These are phyloP conservation scores for Penicillium sp. DNA, from an alignment of 2,329 filamentous ascomycete species.

Conservation along the genomic window DNA sequence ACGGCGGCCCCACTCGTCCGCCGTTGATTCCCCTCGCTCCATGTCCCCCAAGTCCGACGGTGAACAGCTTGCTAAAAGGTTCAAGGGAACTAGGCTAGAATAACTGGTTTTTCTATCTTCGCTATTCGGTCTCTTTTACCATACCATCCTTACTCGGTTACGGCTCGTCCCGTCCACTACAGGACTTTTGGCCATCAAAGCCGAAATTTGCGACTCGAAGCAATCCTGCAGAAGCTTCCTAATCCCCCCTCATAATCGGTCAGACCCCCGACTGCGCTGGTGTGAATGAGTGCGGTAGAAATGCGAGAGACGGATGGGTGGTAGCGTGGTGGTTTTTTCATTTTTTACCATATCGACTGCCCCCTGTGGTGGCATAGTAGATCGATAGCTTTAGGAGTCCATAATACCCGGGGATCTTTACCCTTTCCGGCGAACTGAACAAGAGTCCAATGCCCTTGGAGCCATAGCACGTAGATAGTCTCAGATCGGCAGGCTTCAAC, in stretches of 20 bases:
- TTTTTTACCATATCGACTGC: not conserved
- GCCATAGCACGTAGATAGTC: too few relatives aligned
- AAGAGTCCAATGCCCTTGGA: too few relatives aligned
- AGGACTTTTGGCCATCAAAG: not conserved
- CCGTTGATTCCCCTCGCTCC: constrained; percentile 30
- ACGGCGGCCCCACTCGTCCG: constrained; percentile 21
- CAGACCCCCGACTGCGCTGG: not conserved
- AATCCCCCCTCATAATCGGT: not conserved
- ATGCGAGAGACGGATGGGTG: not conserved
- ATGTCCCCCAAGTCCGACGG: constrained; percentile 50
- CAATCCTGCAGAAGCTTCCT: not conserved
- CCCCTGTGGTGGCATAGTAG: not conserved
- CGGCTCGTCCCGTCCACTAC: not conserved
- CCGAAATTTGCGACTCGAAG: not conserved
- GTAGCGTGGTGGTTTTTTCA: not conserved
- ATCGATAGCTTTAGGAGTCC: not conserved
- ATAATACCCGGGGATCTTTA: not conserved
- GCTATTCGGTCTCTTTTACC: constrained; percentile 10
- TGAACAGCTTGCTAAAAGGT: constrained; percentile 65
- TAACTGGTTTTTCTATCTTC: constrained; percentile 26
- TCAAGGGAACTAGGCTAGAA: constrained; percentile 62
- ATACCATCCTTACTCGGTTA: not conserved
- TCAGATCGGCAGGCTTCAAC: too few relatives aligned
- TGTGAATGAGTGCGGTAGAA: not conserved
- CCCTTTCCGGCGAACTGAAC: not conserved